These are phyloP conservation scores for Citrullus colocynthis DNA, from an alignment of 306 rosid species.

Conservation along the genomic window DNA sequence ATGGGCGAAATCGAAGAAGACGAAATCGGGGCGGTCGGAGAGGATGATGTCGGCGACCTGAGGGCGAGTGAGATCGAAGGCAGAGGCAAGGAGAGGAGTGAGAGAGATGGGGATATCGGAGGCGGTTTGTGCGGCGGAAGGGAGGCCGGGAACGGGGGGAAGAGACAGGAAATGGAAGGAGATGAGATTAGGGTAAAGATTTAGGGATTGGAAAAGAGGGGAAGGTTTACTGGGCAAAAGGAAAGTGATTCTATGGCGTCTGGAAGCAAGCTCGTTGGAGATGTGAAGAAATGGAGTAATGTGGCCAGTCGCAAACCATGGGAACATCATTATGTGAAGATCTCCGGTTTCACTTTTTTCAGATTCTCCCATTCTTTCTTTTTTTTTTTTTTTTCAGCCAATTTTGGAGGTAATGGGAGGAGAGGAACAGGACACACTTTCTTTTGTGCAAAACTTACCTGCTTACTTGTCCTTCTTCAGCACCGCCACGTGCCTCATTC, in stretches of 20 bases:
- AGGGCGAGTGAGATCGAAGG: slow-evolving; percentile 23
- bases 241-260: slow-evolving; percentile 22
- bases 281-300: slow-evolving; percentile 42
- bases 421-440: too few relatives aligned
- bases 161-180: slow-evolving; percentile 16
- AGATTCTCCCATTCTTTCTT: too few relatives aligned
- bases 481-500: too few relatives aligned
- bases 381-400: too few relatives aligned
- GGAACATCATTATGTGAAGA: slow-evolving; percentile 29
- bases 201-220: slow-evolving; percentile 13
- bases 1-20: slow-evolving; percentile 28
- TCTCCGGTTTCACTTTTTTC: background rate
- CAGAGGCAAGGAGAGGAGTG: slow-evolving; percentile 9
- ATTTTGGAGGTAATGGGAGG: too few relatives aligned
- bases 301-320: slow-evolving; percentile 53
- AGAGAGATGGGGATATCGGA: slow-evolving; percentile 22
- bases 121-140: slow-evolving; percentile 26
- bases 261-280: slow-evolving; percentile 35
- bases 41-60: slow-evolving; percentile 7
- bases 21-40: slow-evolving; percentile 15
- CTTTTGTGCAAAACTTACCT: too few relatives aligned
- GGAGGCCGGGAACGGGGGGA: slow-evolving; percentile 31
- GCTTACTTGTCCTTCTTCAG: too few relatives aligned
- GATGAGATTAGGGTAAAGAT: slow-evolving; percentile 25
- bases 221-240: slow-evolving; percentile 26